A percentile compares a stretch with the other conserved stretches of the same genome.
These are phyloP conservation scores for Uronychia setigera DNA, from an alignment of 73 alveolate species.

Conservation along the genomic window DNA sequence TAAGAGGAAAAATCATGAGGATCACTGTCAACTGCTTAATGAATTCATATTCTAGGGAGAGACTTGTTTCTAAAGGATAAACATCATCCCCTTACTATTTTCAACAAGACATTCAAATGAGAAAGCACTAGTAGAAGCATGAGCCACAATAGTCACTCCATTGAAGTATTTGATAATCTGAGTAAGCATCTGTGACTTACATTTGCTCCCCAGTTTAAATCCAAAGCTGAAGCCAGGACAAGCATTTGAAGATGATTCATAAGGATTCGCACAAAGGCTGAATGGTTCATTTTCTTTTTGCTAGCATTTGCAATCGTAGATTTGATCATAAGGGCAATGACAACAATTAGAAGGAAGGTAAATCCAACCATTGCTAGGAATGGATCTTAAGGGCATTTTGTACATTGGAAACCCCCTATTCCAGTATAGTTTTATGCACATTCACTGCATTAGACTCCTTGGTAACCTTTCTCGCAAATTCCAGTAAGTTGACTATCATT, in stretches of 20 bases:
- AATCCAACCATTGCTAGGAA: too few relatives aligned
- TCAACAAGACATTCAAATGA: neutral
- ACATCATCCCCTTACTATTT: too few relatives aligned
- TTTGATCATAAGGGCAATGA: slow-evolving; percentile 8
- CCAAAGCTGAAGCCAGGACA: too few relatives aligned
- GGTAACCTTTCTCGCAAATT: too few relatives aligned
- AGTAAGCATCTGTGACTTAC: too few relatives aligned
- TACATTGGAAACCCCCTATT: slow-evolving; percentile 7
- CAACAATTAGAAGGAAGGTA: too few relatives aligned
- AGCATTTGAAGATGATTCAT: slow-evolving; percentile 37
- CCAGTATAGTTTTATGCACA: too few relatives aligned
- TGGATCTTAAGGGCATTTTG: neutral
- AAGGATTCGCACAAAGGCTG: slow-evolving; percentile 35
- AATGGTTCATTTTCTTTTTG: slow-evolving; percentile 2
- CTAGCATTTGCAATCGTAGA: slow-evolving; percentile 48
- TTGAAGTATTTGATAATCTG: neutral
- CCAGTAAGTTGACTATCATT: too few relatives aligned
- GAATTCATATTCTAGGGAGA: neutral
- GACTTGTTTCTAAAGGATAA: neutral
- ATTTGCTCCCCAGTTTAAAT: too few relatives aligned
- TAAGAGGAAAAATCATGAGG: neutral
- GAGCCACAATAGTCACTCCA: neutral
- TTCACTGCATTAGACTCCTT: too few relatives aligned
- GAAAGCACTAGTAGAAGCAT: neutral
- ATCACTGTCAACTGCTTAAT: neutral